Conservation (phyloP, 345 rosid genomes). For the Barbarea vulgaris region DNA sequence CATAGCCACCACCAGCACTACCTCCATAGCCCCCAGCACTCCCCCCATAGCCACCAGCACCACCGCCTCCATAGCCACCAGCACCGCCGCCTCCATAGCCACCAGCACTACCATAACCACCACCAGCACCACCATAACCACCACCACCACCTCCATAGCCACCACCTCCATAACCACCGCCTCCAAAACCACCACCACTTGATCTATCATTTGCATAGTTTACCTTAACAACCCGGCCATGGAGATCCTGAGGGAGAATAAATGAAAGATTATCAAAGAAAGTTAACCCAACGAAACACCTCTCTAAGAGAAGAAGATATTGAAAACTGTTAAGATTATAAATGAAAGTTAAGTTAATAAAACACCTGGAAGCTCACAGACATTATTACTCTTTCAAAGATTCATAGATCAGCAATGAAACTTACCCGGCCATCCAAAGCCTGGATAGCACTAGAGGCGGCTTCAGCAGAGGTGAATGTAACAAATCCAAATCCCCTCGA, state of each 20-base stretch:
- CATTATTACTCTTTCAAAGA: neutral
- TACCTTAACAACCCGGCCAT: constrained; percentile 78
- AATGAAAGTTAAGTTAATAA: neutral
- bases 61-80: constrained; percentile 43
- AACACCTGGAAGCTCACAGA: neutral
- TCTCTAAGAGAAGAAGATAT: neutral
- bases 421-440: constrained; percentile 95
- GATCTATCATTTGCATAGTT: constrained; percentile 77
- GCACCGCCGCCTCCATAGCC: constrained; percentile 28
- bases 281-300: neutral
- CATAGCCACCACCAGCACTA: constrained; percentile 18
- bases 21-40: neutral
- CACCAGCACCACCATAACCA: constrained; percentile 14
- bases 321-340: neutral
- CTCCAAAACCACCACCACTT: constrained; percentile 46
- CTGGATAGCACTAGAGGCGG: constrained; percentile 88
- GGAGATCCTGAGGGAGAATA: constrained; percentile 58
- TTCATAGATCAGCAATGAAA: neutral
- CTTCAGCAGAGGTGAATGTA: constrained; percentile 66
- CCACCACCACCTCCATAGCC: constrained; percentile 39
- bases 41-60: constrained; percentile 10
- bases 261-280: neutral
- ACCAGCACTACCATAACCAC: constrained; percentile 28
- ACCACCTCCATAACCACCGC: constrained; percentile 37
- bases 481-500: constrained; percentile 95